Percentiles rank a stretch among this genome's conserved stretches.
Evolutionary conservation across 208 protist genomes (phyloP).

Genomic region (Leishmania aethiopica): DNA sequence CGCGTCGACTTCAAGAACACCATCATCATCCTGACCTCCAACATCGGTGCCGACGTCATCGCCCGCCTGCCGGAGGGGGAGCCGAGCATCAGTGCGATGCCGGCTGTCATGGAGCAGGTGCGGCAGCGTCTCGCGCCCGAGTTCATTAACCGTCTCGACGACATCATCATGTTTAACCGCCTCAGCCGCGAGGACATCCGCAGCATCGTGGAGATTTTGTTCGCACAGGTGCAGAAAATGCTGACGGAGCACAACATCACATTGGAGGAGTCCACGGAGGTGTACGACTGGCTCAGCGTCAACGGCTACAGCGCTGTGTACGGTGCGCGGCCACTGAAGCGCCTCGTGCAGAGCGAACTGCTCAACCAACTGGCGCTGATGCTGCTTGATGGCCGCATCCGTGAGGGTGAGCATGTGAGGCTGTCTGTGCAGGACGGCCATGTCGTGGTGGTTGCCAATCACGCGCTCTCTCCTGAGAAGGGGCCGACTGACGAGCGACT

Average conservation of each 20-base stretch:
- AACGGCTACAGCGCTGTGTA: slow-evolving; percentile 94
- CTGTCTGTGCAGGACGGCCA: slow-evolving; percentile 48
- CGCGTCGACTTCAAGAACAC: slow-evolving; percentile 97
- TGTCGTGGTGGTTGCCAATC: slow-evolving; percentile 69
- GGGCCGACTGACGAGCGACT: slow-evolving; percentile 42
- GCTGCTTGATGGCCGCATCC: slow-evolving; percentile 83
- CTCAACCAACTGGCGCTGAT: slow-evolving; percentile 93
- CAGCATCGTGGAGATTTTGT: slow-evolving; percentile 92
- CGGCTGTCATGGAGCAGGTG: slow-evolving; percentile 90
- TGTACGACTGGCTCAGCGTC: slow-evolving; percentile 83
- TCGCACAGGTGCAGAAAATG: slow-evolving; percentile 73
- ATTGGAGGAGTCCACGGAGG: slow-evolving; percentile 62
- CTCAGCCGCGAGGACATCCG: slow-evolving; percentile 84
- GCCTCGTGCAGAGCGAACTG: slow-evolving; percentile 92
- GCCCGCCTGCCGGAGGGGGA: slow-evolving; percentile 64
- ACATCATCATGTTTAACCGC: slow-evolving; percentile 97
- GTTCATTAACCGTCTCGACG: slow-evolving; percentile 98
- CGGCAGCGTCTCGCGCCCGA: slow-evolving; percentile 95
- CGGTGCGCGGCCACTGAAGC: slow-evolving; percentile 95
- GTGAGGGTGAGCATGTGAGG: slow-evolving; percentile 69
- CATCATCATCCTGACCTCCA: slow-evolving; percentile 97
- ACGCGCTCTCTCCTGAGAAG: slow-evolving; percentile 40
- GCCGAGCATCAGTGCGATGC: slow-evolving; percentile 52
- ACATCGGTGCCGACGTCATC: slow-evolving; percentile 93
- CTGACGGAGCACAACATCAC: slow-evolving; percentile 89